These are phyloP conservation scores for Ocimum tenuiflorum DNA, from an alignment of 257 asterid species.

Conservation along the genomic window DNA sequence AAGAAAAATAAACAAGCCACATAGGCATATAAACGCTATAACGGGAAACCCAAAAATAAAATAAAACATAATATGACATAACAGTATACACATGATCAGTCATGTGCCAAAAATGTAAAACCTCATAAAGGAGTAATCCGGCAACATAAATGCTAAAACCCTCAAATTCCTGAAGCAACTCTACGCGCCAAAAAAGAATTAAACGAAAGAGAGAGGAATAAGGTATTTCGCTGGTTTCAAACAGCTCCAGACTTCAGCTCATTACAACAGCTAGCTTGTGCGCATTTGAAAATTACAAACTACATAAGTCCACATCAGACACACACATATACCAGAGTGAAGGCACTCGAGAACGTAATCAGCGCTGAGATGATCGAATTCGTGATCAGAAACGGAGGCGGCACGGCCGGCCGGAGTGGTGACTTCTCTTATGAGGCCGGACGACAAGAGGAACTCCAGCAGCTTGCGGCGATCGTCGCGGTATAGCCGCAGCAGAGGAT, in stretches of 20 bases:
- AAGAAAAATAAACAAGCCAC: neutral
- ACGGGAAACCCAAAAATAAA: neutral
- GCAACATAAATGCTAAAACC: neutral
- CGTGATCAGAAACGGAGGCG: conserved; percentile 41
- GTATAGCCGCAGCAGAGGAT: conserved; percentile 48
- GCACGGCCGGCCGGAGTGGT: conserved; percentile 54
- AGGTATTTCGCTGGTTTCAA: neutral
- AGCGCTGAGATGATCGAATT: conserved; percentile 63
- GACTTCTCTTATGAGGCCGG: conserved; percentile 47
- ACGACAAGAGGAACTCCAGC: conserved; percentile 58
- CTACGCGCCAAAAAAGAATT: neutral
- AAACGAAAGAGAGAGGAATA: neutral
- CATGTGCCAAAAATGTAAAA: too few relatives aligned
- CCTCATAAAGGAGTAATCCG: neutral
- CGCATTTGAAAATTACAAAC: neutral
- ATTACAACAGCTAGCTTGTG: neutral
- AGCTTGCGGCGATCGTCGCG: conserved; percentile 95
- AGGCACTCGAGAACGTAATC: conserved; percentile 75
- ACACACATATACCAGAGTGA: conserved; percentile 41
- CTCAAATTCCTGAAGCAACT: neutral
- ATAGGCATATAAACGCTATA: neutral
- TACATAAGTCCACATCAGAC: neutral
- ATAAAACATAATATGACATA: too few relatives aligned
- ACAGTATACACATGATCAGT: neutral
- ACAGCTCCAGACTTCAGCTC: conserved; percentile 8